A percentile compares a stretch with the other conserved stretches of the same genome.
These are phyloP conservation scores for Penium margaritaceum DNA, from an alignment of 139 green algal genomes.

Conservation along the genomic window DNA sequence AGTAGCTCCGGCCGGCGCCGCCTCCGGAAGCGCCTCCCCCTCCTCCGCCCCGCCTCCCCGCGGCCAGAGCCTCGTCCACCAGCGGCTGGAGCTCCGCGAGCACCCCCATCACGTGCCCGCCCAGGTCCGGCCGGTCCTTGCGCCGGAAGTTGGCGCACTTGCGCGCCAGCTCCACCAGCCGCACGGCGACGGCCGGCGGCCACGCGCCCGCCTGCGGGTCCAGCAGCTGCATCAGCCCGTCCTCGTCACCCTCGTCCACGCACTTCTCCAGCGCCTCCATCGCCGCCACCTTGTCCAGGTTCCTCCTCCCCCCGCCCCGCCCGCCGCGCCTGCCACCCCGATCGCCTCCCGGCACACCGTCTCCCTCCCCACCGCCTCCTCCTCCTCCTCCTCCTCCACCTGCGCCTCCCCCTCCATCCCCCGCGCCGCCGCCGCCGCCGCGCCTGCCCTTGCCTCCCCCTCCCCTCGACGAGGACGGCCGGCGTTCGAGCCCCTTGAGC, in stretches of 20 bases:
- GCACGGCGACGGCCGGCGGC: neutral
- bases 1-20: neutral
- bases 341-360: too few relatives aligned
- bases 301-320: neutral
- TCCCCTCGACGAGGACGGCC: too few relatives aligned
- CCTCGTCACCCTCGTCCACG: neutral
- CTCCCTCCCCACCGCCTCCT: neutral
- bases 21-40: neutral
- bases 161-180: neutral
- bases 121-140: neutral
- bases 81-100: neutral
- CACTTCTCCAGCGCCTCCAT: constrained; percentile 1
- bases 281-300: neutral
- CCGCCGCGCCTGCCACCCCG: too few relatives aligned
- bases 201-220: constrained; percentile 29
- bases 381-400: neutral
- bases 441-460: too few relatives aligned
- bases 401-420: too few relatives aligned
- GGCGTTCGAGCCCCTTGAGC: constrained; percentile 11
- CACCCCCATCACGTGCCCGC: neutral
- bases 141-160: neutral
- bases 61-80: neutral
- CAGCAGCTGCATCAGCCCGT: neutral
- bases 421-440: too few relatives aligned
- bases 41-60: neutral